A percentile compares a stretch with the other conserved stretches of the same genome.
phyloP scores from a whole-genome alignment of 805 yeast species.

The Starmera amethionina region DNA sequence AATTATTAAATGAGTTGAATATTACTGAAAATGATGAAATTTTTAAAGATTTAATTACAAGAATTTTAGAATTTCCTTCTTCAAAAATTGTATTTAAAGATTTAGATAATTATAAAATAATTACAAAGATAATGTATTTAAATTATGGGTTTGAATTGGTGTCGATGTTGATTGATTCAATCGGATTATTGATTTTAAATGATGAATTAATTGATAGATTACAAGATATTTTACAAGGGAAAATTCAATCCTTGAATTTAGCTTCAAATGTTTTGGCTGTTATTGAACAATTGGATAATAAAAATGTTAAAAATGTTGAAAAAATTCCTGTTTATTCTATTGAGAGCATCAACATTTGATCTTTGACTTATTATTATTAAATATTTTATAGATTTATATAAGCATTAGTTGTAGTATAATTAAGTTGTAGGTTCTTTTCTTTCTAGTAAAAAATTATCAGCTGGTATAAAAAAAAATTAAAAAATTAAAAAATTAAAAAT shows the following conservation, averaged over 20 bases:
- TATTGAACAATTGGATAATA: conserved; percentile 17
- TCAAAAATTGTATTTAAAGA: conserved; percentile 22
- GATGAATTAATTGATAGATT: conserved; percentile 38
- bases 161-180: conserved; percentile 58
- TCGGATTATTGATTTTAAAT: conserved; percentile 62
- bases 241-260: conserved; percentile 34
- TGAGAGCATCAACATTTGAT: conserved; percentile 29
- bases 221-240: conserved; percentile 32
- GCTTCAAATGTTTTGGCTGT: conserved; percentile 25
- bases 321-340: conserved; percentile 46
- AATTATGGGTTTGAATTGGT: conserved; percentile 53
- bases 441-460: too few relatives aligned
- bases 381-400: too few relatives aligned
- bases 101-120: conserved; percentile 24
- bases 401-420: too few relatives aligned
- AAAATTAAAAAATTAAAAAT: too few relatives aligned
- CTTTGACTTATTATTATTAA: not conserved
- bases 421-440: too few relatives aligned
- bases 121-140: conserved; percentile 34
- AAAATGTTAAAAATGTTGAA: conserved; percentile 23
- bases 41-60: conserved; percentile 54
- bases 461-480: too few relatives aligned
- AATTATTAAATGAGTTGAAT: conserved; percentile 52
- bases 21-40: conserved; percentile 49
- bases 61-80: conserved; percentile 52